These are phyloP conservation scores for Podosphaera aphanis DNA, from an alignment of 2,329 filamentous ascomycete genomes.

Conservation along the genomic window DNA sequence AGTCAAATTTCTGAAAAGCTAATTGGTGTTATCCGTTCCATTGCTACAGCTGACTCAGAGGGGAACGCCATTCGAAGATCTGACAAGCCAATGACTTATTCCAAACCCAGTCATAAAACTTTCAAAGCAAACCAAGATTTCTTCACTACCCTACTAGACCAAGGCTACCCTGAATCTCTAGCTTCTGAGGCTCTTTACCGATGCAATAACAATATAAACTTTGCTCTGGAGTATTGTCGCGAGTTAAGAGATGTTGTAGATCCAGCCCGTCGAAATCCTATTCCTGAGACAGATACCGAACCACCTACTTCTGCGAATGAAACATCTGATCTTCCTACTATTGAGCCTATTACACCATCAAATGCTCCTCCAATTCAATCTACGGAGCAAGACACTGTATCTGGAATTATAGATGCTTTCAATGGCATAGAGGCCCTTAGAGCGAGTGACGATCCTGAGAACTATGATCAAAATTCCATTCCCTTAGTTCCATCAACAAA, in stretches of 20 bases:
- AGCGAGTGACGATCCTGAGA: conserved; percentile 1
- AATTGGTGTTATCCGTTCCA: conserved; percentile 60
- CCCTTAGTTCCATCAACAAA: neutral
- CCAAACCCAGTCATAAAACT: conserved; percentile 18
- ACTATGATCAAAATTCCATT: conserved; percentile 6
- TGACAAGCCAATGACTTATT: conserved; percentile 28
- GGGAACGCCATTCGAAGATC: conserved; percentile 34
- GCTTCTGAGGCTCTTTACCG: conserved; percentile 63
- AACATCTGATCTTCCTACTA: conserved; percentile 13
- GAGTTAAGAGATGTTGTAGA: conserved; percentile 33
- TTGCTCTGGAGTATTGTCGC: conserved; percentile 52
- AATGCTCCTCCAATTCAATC: conserved; percentile 12
- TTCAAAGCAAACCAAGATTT: conserved; percentile 28
- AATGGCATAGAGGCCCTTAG: conserved; percentile 3
- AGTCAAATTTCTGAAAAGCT: conserved; percentile 55
- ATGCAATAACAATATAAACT: conserved; percentile 39
- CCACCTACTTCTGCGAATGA: conserved; percentile 10
- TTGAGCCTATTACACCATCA: conserved; percentile 9
- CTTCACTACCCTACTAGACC: conserved; percentile 16
- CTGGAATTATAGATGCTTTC: conserved; percentile 6
- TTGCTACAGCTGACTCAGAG: conserved; percentile 60
- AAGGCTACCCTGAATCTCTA: conserved; percentile 33
- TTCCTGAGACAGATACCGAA: conserved; percentile 35
- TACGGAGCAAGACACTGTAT: conserved; percentile 6
- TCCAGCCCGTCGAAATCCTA: conserved; percentile 39